Base-by-base conservation (phyloP, 2,329 filamentous ascomycete genomes). In the Colletotrichum salicis region DNA sequence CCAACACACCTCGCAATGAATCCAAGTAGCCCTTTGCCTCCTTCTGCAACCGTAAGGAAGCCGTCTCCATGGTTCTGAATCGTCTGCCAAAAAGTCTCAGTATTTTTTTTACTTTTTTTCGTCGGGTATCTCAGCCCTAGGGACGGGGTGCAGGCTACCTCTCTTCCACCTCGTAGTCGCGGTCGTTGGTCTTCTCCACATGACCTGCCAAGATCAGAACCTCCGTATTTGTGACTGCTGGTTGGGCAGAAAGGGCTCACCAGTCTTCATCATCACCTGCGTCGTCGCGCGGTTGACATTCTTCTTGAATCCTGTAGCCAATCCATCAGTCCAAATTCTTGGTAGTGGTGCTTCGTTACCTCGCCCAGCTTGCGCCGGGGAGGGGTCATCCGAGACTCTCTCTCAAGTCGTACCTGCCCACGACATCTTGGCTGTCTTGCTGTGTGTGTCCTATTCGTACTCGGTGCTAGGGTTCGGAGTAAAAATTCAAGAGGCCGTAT, bases 191-290 rank as follows among this genome's bases (percentile, higher is more conserved):
- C 86, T 96, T 96, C 85, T 99, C 96, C 78, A 99, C 97, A 86
- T 98, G 96, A 72, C 96, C 94, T 91, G 76, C 55, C 60, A 58
- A 63, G 64, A 35, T 64, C 55, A 72, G 64, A 65, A 71, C 37
- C 45, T 33, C n/a, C 19, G 33, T 48, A 48, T 31, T 48, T 27
- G 37, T 27, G 64, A 48, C 48, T 3, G 22, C 24, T 24, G 55
- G 55, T 56, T 24, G 51, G 52, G 65, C 56, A 67, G 45, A 15
- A 35, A 24, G 51, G 78, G 60, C 87, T 75, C 82, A 93, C 92
- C 94, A 70, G 95, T 97, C 89, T 99, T 99, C 96, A 99, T 98
- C 94, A 99, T 98, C 74, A 98, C 96, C 91, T 98, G 95, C 85
- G 97, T 99, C 84, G 96, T 98, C 79, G 96, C 96, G 86, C 96